Percentiles rank a stretch among this genome's conserved stretches.
These are phyloP conservation scores for Parachlorella kessleri DNA, from an alignment of 139 green algal genomes.

Conservation along the genomic window DNA sequence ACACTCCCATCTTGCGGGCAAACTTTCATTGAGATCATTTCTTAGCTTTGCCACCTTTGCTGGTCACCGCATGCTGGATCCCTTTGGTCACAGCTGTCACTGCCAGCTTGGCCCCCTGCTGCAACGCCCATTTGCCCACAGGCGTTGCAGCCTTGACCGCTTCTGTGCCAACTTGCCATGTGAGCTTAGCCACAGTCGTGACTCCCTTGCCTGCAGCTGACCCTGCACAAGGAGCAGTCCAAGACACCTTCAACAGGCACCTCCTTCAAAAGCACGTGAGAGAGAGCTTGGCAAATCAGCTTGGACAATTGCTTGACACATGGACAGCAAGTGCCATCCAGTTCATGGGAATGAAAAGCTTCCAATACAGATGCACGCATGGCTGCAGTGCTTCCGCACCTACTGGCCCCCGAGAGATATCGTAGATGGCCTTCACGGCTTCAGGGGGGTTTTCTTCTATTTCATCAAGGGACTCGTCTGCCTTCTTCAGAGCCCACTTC, in stretches of 20 bases:
- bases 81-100: conserved; percentile 24
- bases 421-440: conserved; percentile 21
- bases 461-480: conserved; percentile 43
- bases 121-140: conserved; percentile 44
- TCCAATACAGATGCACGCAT: too few species aligned
- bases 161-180: conserved; percentile 30
- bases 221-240: not conserved
- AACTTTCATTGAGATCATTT: conserved; percentile 14
- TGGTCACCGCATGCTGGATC: not conserved
- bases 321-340: too few species aligned
- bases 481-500: conserved; percentile 44
- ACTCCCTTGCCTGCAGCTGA: conserved; percentile 19
- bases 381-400: conserved; percentile 9
- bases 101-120: conserved; percentile 38
- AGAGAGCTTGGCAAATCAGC: not conserved
- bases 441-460: conserved; percentile 35
- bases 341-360: too few species aligned
- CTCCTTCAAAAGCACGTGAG: not conserved
- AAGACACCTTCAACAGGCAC: not conserved
- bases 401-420: conserved; percentile 25
- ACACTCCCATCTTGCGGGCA: conserved; percentile 4
- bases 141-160: conserved; percentile 42
- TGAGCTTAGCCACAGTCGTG: conserved; percentile 30
- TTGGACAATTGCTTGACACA: too few species aligned
- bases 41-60: not conserved